A percentile compares a stretch with the other conserved stretches of the same genome.
Evolutionary conservation across 1,284 basidiomycete species (phyloP).

Genomic region (Fomitopsis palustris): DNA sequence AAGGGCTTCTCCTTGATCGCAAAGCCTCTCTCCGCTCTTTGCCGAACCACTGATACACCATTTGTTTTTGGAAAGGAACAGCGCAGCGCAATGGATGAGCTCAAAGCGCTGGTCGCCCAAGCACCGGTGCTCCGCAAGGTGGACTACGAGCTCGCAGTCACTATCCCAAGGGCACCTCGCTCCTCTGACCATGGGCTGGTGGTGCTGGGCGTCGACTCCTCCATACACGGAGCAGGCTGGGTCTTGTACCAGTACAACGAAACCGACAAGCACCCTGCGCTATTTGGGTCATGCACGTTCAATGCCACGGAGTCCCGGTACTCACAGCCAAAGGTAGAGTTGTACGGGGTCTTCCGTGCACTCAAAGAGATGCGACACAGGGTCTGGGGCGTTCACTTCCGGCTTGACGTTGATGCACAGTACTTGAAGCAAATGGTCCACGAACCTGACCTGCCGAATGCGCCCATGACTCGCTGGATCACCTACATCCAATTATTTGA

Average conservation of each 20-base stretch:
- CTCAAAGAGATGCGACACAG: constrained; percentile 28
- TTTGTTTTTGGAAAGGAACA: constrained; percentile 22
- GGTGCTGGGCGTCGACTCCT: constrained; percentile 32
- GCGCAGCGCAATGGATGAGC: constrained; percentile 18
- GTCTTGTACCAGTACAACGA: constrained; percentile 28
- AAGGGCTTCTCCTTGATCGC: constrained; percentile 28
- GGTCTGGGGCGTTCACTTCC: constrained; percentile 30
- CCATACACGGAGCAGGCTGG: constrained; percentile 29
- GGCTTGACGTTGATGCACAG: constrained; percentile 32
- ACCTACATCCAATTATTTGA: constrained; percentile 28
- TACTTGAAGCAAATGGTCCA: constrained; percentile 33
- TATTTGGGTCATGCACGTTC: constrained; percentile 33
- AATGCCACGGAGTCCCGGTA: constrained; percentile 29
- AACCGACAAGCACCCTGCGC: constrained; percentile 18
- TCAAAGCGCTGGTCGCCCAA: constrained; percentile 23
- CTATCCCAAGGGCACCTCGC: background rate
- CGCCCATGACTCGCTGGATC: constrained; percentile 34
- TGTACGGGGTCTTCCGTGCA: constrained; percentile 32
- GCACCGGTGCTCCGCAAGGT: constrained; percentile 27
- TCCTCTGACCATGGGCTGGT: constrained; percentile 24
- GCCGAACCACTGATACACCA: constrained; percentile 6
- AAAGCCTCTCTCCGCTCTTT: constrained; percentile 26
- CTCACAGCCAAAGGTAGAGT: constrained; percentile 35
- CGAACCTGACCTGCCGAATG: constrained; percentile 30
- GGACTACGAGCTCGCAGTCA: constrained; percentile 24